A percentile compares a stretch with the other conserved stretches of the same genome.
Evolutionary conservation across 495 filamentous ascomycete genomes (phyloP).

Genomic region (Polyplosphaeria fusca): DNA sequence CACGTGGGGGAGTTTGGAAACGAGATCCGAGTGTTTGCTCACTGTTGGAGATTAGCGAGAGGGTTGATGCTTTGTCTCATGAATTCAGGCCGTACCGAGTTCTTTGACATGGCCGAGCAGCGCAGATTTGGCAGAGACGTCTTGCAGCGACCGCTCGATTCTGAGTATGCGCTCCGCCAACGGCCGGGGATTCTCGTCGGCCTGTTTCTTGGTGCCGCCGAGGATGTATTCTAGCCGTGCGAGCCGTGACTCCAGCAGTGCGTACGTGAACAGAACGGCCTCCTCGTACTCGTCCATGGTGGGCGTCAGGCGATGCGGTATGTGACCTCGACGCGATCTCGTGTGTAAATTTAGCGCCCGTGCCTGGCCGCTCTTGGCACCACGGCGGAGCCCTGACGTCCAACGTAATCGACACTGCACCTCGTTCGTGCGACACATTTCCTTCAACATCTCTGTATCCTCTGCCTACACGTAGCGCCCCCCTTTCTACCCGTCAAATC

Average conservation of each 20-base stretch:
- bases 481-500: not conserved
- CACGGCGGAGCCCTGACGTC: no score
- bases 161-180: slow-evolving; percentile 51
- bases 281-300: slow-evolving; percentile 34
- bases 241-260: slow-evolving; percentile 73
- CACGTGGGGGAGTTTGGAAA: slow-evolving; percentile 43
- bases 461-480: not conserved
- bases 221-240: slow-evolving; percentile 71
- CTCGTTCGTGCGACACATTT: slow-evolving; percentile 35
- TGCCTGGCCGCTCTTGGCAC: not conserved
- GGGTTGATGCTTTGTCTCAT: not conserved
- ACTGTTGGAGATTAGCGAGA: not conserved
- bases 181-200: slow-evolving; percentile 21
- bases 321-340: not conserved
- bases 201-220: slow-evolving; percentile 49
- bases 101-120: slow-evolving; percentile 28
- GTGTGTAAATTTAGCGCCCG: slow-evolving; percentile 9
- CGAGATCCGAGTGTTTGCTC: slow-evolving; percentile 54
- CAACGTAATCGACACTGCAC: no score
- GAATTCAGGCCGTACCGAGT: slow-evolving; percentile 22
- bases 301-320: not conserved
- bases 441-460: not conserved
- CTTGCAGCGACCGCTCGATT: slow-evolving; percentile 54
- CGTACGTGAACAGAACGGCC: slow-evolving; percentile 60
- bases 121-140: slow-evolving; percentile 42